These are phyloP conservation scores for Brassica nigra DNA, from an alignment of 345 rosid genomes.

Conservation along the genomic window DNA sequence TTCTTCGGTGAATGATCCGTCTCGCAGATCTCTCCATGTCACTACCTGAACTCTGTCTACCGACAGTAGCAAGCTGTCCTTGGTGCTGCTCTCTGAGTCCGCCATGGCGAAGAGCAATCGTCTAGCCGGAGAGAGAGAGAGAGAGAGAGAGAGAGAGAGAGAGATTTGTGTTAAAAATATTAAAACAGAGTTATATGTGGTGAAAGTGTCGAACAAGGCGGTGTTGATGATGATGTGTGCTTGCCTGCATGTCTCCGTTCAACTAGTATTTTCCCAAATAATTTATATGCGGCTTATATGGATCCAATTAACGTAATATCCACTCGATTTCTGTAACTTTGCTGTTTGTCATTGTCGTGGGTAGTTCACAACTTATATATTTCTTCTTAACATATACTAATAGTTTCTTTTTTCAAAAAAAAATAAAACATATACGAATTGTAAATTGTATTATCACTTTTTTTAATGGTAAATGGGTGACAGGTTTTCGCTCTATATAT, in stretches of 20 bases:
- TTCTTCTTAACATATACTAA: not conserved
- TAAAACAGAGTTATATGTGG: not conserved
- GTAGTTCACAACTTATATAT: not conserved
- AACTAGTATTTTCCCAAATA: not conserved
- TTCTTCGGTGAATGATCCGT: slow-evolving; percentile 45
- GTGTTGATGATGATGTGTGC: not conserved
- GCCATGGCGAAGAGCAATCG: slow-evolving; percentile 22
- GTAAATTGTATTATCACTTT: not conserved
- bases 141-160: not conserved
- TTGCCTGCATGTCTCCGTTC: slow-evolving; percentile 8
- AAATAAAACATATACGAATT: no score
- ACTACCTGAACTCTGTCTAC: slow-evolving; percentile 22
- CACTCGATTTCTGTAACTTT: not conserved
- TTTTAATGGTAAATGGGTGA: not conserved
- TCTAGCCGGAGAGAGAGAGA: not conserved
- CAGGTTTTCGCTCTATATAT: not conserved
- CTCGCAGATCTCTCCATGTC: slow-evolving; percentile 38
- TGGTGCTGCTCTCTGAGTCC: slow-evolving; percentile 30
- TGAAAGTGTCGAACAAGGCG: slow-evolving; percentile 8
- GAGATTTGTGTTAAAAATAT: not conserved
- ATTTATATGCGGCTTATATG: not conserved
- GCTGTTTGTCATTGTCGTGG: not conserved
- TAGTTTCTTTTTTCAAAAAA: no score
- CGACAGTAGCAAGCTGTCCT: slow-evolving; percentile 21
- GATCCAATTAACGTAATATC: no score